Base-by-base conservation (phyloP, 2,329 filamentous ascomycete species). In the Curvularia eragrostidis region DNA sequence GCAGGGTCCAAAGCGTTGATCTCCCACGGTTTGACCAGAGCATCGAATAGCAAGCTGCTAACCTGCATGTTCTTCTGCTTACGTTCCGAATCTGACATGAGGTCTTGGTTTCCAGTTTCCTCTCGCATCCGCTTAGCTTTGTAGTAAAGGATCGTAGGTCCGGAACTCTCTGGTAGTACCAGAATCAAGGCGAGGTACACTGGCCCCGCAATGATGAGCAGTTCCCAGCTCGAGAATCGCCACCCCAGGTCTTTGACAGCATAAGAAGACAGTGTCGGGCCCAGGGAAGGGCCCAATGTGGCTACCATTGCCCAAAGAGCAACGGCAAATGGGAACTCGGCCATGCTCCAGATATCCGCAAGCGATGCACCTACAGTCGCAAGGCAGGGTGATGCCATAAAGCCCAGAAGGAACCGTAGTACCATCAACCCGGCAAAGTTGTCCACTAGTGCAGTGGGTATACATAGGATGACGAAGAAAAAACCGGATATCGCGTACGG, bases 201-300 rank as follows among this genome's bases (percentile, higher is more conserved):
- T 32, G 88, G 75, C 5, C 83, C 87, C n/a, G 90, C 81, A 13
- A 95, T 74, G 70, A 96, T 94, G 24, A 94, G 80, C 69, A 93
- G 89, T 65, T 96, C 85, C 89, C 90, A 93, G 79, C 93, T 93
- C 0, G 93, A 82, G 89, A 90, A 95, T 59, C 90, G 82, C 91
- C 91, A 94, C 36, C 89, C 88, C 0, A 83, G 77, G 1, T 83
- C 83, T 63, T 92, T 88, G 7, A 85, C 84, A 1, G 93, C 81
- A 74, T 87, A 96, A 10, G 91, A 91, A 59, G 92, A 91, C 5
- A 89, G 83, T 0, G 95, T 69, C 7, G 79, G 79, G 2, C 77
- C 71, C 3, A 77, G 88, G 1, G 89, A 89, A 47, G 91, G 91
- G 0, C 91, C 91, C 41, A 73, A 67, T 5, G 73, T 76, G 0